Base-by-base conservation (phyloP, 148 eudicot genomes). In the Selenicereus undatus region DNA sequence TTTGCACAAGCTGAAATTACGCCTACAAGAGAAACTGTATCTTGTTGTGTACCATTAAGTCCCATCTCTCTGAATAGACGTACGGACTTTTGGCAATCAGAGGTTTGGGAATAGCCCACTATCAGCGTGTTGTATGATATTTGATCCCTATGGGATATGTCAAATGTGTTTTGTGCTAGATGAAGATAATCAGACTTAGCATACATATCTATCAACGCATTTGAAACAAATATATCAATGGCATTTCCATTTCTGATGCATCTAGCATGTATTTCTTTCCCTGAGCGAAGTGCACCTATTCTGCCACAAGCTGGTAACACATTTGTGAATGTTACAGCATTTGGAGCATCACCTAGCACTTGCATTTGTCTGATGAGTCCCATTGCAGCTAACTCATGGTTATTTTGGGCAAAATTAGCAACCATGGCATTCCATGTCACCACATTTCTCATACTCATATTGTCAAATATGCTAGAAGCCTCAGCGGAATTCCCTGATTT, bases 221-320 rank as follows among this genome's bases (percentile, higher is more conserved):
- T 91, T 14, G 93, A 93, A 78, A 91, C 84, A 79, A 85, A 91
- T 42, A 86, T 74, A 26, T 93, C 95, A 30, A 79, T 43, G 8
- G 60, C 85, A 81, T 79, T 85, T 56, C 93, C 92, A 29, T 30
- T 81, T 71, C 91, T 78, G 16, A 93, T 76, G 32, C 90, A 86
- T 78, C 81, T 86, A 11, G 90, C 89, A 54, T 93, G 97, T 75
- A 93, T 79, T 81, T 93, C 90, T 79, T 88, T 91, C 60, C 95
- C 97, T 36, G 86, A 71, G 35, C 39, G 48, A 82, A 88, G 80
- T 83, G 82, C 84, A 26, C 93, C 88, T 10, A 88, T 45, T 86
- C 93, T 88, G 52, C 88, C 93, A 88, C 97, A 93, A 75, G 91
- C 95, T n/a, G 95, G 92, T 78, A 93, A 91, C 82, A 88, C 82